Evolutionary conservation across 805 yeast species (phyloP).

Genomic region (Saturnispora mendoncae): DNA sequence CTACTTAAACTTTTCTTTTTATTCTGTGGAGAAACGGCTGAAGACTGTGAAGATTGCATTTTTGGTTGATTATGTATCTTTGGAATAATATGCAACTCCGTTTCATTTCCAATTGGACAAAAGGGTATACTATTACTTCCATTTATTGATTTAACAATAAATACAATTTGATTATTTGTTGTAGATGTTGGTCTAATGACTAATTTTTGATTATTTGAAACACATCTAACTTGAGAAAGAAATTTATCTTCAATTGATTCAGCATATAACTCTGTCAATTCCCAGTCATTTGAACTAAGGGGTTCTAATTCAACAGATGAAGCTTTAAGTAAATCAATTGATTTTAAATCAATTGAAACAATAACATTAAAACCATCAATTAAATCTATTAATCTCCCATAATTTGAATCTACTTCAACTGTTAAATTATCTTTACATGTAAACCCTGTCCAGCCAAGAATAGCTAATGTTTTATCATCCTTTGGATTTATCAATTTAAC

Average conservation of each 20-base stretch:
- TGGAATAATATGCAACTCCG: conserved; percentile 56
- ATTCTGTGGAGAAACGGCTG: conserved; percentile 15
- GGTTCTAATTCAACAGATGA: conserved; percentile 72
- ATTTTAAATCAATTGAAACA: conserved; percentile 37
- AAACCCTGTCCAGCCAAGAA: conserved; percentile 27
- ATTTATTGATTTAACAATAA: conserved; percentile 39
- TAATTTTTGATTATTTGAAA: conserved; percentile 47
- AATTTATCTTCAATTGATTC: conserved; percentile 63
- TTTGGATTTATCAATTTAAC: conserved; percentile 23
- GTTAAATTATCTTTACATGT: conserved; percentile 15
- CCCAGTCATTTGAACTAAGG: conserved; percentile 75
- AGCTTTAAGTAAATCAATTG: conserved; percentile 24
- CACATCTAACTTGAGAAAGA: conserved; percentile 73
- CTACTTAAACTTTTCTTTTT: conserved; percentile 25
- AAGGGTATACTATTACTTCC: conserved; percentile 2
- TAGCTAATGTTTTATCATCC: conserved; percentile 14
- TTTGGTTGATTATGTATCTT: conserved; percentile 29
- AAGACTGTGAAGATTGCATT: neutral
- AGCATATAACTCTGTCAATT: conserved; percentile 76
- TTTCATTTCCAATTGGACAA: conserved; percentile 36
- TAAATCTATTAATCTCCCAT: conserved; percentile 46
- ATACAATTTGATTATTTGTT: conserved; percentile 40
- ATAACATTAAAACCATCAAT: conserved; percentile 33
- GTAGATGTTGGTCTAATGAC: conserved; percentile 65
- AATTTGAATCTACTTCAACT: conserved; percentile 60